Base-by-base conservation (phyloP, 2,329 filamentous ascomycete genomes). In the Nemania sp. region DNA sequence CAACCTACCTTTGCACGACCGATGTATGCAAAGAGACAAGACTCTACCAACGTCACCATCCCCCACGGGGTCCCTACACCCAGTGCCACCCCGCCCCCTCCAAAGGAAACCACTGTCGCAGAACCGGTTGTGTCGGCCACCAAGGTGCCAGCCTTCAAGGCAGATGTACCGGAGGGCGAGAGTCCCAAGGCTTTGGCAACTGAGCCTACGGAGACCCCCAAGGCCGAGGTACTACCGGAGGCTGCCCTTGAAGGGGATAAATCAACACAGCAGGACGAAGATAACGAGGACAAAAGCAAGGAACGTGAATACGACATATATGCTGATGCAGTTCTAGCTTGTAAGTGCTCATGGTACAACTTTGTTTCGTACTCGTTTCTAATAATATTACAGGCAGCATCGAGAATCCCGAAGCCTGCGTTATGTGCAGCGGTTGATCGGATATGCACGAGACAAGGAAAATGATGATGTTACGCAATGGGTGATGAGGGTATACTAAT, bases 391-490 rank as follows among this genome's bases (percentile, higher is more conserved):
- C 61, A 90, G 87, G 87, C 83, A 97, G 93, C 79, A 98, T 99
- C 76, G 93, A 98, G 75, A 97, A 98, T 81, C 92, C 90, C 69
- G 95, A 99, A 76, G 84, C 89, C 49, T 99, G 95, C 76, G 76
- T 97, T 67, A 98, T 99, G 95, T 99, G 95, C 87, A 96, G 91
- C 78, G 94, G 93, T 81, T 98, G 85, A 71, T 20, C 2, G 29
- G 43, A 32, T 53, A n/a, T 59, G 20, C 7, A 42, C 48, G 40
- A 39, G 51, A 25, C 11, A 59, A 10, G 45, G 25, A 60, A 57
- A 59, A 52, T 67, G 62, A 69, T 43, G 67, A 72, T 54, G 54
- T 66, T 65, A 70, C 52, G 66, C 52, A 57, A 66, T 60, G 56
- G 66, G 60, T 63, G 60, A 69, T 57, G 65, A 69, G 43, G 51